phyloP scores from a whole-genome alignment of 345 rosid species.

The Balakata baccata region DNA sequence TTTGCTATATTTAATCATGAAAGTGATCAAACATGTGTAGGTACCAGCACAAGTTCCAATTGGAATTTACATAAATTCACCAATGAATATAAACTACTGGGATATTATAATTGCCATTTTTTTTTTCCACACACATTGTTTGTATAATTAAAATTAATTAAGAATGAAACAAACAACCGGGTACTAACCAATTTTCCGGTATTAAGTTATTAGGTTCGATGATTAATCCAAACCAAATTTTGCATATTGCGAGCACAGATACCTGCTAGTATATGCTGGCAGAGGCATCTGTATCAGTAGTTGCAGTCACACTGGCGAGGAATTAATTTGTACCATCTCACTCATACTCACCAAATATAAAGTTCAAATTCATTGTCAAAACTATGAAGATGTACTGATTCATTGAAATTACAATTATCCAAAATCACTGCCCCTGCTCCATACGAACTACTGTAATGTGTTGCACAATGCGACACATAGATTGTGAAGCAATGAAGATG shows the following conservation, averaged over 20 bases:
- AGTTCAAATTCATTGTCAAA: slow-evolving; percentile 87
- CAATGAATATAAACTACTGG: not conserved
- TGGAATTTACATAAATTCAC: not conserved
- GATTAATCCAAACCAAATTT: not conserved
- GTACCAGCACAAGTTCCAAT: not conserved
- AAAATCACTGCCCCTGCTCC: slow-evolving; percentile 80
- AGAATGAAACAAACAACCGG: not conserved
- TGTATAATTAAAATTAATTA: not conserved
- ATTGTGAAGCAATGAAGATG: not conserved
- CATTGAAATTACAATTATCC: slow-evolving; percentile 97
- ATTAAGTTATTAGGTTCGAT: not conserved
- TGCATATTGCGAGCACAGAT: slow-evolving; percentile 2
- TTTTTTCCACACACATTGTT: not conserved
- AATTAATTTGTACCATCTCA: slow-evolving; percentile 32
- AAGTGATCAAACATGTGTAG: not conserved
- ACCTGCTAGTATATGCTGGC: slow-evolving; percentile 90
- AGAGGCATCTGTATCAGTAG: slow-evolving; percentile 88
- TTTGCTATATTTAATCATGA: not conserved
- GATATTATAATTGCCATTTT: not conserved
- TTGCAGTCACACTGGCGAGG: slow-evolving; percentile 67
- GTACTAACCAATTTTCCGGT: not conserved
- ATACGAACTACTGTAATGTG: slow-evolving; percentile 78
- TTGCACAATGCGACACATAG: slow-evolving; percentile 20
- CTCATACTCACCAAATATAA: slow-evolving; percentile 66
- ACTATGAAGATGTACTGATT: slow-evolving; percentile 91